Evolutionary conservation across 2,329 filamentous ascomycete species (phyloP), one percentile per base, ranked within the genome.

Genomic region (Pseudogymnoascus sp.): DNA sequence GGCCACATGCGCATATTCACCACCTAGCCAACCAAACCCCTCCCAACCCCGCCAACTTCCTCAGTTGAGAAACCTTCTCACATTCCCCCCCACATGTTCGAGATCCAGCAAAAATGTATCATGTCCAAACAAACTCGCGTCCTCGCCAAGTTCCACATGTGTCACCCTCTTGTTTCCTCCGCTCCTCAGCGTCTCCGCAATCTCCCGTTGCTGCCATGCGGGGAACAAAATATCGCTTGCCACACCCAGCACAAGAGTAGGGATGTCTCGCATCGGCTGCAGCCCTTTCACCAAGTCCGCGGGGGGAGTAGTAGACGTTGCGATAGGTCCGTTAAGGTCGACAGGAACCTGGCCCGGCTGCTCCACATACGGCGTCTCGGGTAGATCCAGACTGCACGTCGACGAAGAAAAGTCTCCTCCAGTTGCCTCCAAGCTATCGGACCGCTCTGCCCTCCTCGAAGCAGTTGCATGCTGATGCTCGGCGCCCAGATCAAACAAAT

Each of bases 221-320:
- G 94, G 94, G 74, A 99, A 99, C 34, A 99, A 76, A 57, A 96
- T 97, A 71, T 99, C 94, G 67, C 90, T 96, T 0, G 90, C 90
- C 3, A 97, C 94, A 33, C 94, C 94, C 77, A 99, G 86, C 9
- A 99, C 89, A 19, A 99, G 79, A 0, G 90, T 87, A 0, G 90
- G 89, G 57, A 86, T 92, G 63, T 92, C 80, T 59, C 85, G 83
- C 59, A 97, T 73, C 0, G 83, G 75, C 3, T 82, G 75, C 18
- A 99, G 76, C 0, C 94, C 94, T 0, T 78, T 77, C 34, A 97
- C 81, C 0, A 99, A 77, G 71, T 99, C 94, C 57, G 82, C 78
- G 0, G 92, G 90, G 0, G 90, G 89, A 0, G 79, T 77, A 26
- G 74, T 76, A 2, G 76, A 75, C 15, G 67, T 65, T 21, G 68